These are phyloP conservation scores for Hibiscus syriacus DNA, from an alignment of 345 rosid species.

Conservation along the genomic window DNA sequence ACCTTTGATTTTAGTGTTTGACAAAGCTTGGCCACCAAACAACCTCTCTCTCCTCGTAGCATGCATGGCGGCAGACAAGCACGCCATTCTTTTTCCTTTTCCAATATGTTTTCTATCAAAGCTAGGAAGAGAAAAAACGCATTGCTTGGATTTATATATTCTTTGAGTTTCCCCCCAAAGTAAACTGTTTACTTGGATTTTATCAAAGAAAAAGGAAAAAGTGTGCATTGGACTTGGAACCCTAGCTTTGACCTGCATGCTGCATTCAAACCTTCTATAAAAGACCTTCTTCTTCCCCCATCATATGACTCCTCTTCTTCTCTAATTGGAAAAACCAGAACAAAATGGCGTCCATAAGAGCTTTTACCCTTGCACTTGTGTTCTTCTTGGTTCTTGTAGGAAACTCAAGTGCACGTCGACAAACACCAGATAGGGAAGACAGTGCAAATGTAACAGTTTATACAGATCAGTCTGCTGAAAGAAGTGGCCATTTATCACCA, in stretches of 20 bases:
- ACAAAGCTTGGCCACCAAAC: slow-evolving; percentile 14
- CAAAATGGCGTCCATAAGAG: too few species aligned
- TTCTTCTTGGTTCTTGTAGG: too few species aligned
- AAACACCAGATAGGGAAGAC: too few species aligned
- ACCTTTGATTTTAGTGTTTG: neutral
- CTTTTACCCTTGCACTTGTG: too few species aligned
- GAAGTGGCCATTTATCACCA: too few species aligned
- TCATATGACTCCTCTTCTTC: slow-evolving; percentile 20
- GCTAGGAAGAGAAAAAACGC: neutral
- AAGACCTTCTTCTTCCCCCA: neutral
- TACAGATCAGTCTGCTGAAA: too few species aligned
- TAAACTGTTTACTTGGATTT: slow-evolving; percentile 6
- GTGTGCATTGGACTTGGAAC: slow-evolving; percentile 9
- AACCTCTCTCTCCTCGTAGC: slow-evolving; percentile 32
- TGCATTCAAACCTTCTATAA: slow-evolving; percentile 14
- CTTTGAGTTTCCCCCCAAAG: slow-evolving; percentile 29
- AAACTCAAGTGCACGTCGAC: too few species aligned
- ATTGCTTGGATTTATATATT: too few species aligned
- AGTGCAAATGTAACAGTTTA: too few species aligned
- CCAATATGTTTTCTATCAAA: slow-evolving; percentile 7
- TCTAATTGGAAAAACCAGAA: too few species aligned
- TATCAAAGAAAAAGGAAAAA: slow-evolving; percentile 2
- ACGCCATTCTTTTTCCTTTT: slow-evolving; percentile 29
- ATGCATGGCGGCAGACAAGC: slow-evolving; percentile 59
- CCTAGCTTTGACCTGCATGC: slow-evolving; percentile 27